These are phyloP conservation scores for Platismatia glauca DNA, from an alignment of 495 filamentous ascomycete genomes.

Conservation along the genomic window DNA sequence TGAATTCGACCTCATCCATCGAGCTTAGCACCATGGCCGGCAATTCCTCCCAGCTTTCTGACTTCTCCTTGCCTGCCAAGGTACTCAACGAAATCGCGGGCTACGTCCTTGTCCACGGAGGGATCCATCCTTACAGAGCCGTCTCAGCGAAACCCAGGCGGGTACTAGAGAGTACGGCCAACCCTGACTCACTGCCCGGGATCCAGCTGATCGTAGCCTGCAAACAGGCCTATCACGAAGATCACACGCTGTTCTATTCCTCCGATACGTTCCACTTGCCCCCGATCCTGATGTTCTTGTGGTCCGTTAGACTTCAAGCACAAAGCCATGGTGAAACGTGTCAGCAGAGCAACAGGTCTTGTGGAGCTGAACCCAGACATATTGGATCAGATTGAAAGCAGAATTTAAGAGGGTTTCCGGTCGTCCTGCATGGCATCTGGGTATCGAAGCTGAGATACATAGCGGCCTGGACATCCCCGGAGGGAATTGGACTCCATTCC, in stretches of 20 bases:
- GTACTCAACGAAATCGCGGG: conserved; percentile 7
- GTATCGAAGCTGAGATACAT: background rate
- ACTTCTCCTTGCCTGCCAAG: conserved; percentile 1
- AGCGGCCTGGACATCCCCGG: background rate
- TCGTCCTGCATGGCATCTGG: background rate
- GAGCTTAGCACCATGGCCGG: background rate
- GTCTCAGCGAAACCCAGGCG: no score
- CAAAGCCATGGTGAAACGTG: conserved; percentile 5
- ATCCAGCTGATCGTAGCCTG: conserved; percentile 7
- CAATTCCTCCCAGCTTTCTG: background rate
- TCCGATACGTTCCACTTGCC: conserved; percentile 5
- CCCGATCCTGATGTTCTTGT: background rate
- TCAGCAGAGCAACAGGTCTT: background rate
- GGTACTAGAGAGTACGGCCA: background rate
- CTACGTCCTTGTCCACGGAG: background rate
- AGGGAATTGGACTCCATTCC: background rate
- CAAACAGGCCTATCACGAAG: background rate
- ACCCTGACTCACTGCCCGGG: background rate
- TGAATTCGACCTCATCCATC: background rate
- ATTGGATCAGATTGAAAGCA: background rate
- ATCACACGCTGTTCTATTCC: background rate
- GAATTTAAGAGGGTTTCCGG: background rate
- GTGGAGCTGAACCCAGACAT: background rate
- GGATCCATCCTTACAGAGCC: background rate
- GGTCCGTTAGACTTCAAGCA: background rate